Evolutionary conservation across 352 stramenopile genomes (phyloP), one percentile per base, ranked within the genome.

Genomic region (Pythium monospermum): DNA sequence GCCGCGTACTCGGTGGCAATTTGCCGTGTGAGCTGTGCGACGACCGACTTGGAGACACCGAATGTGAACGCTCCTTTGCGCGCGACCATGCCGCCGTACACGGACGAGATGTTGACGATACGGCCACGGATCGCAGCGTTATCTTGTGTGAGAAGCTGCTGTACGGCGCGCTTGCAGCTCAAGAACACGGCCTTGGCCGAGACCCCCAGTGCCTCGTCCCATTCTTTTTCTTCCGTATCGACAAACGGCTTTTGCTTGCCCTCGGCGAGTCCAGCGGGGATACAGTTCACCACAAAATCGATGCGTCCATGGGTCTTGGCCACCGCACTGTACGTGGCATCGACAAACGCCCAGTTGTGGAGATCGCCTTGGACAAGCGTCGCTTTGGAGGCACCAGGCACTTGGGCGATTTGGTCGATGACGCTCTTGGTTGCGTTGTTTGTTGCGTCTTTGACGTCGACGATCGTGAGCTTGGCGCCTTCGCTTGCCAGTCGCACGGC

Each of bases 221-320:
- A 85, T 19, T 64, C 61, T 1, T 67, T 57, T 28, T 66, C 62
- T 12, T 82, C 62, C 25, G 73, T 47, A 21, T 85, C 69, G 19
- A 69, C 61, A 13, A 85, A 55, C 32, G 59, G 22, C 8, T 28
- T 69, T 5, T 62, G 55, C 58, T 78, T 76, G 32, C 60, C 60
- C 0, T 53, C 66, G 32, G 55, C 63, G 15, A 59, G 59, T 4
- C 63, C 66, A 1, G 61, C 38, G 0, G 73, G 68, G 11, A 86
- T 55, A 43, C 74, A 88, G 59, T 88, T 86, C 49, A 86, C 73
- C 15, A 86, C 73, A 66, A 88, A 88, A 60, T 86, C 77, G 22
- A 86, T 73, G 46, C 77, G 77, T 42, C 62, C 68, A 49, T 80
- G 72, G 31, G 71, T 38, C 42, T 73, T 73, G 21, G 65, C 68